Conservation (phyloP, 306 rosid genomes). For the apple (Malus domestica) region DNA sequence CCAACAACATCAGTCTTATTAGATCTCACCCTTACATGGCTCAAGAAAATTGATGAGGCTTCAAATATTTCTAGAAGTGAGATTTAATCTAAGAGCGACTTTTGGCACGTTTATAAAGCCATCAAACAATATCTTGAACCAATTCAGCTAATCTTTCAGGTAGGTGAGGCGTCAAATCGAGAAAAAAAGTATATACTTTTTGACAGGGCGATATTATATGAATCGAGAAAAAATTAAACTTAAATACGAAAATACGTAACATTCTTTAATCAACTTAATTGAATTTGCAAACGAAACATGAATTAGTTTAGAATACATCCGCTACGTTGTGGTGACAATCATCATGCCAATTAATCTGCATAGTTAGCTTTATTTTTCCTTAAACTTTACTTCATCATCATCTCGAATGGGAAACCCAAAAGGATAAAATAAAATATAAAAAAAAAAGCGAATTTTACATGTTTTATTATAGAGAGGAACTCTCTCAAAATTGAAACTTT, state of each 20-base stretch:
- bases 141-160: not conserved
- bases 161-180: not conserved
- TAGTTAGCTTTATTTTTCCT: not conserved
- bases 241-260: too few species aligned
- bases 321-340: not conserved
- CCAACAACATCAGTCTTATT: not conserved
- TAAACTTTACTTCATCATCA: constrained; percentile 13
- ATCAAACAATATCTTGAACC: not conserved
- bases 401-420: not conserved
- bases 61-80: not conserved
- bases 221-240: too few species aligned
- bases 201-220: too few species aligned
- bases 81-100: not conserved
- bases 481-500: too few species aligned
- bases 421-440: not conserved
- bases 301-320: not conserved
- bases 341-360: not conserved
- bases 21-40: not conserved
- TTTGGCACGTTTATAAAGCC: not conserved
- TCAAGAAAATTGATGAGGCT: not conserved
- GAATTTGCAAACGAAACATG: not conserved
- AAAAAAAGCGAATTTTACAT: not conserved
- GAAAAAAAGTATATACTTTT: not conserved
- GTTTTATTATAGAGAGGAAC: not conserved
- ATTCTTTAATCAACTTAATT: not conserved